Percentiles rank a stretch among this genome's conserved stretches.
Evolutionary conservation across 2,329 filamentous ascomycete genomes (phyloP).

Genomic region (Aschersonia sp.): DNA sequence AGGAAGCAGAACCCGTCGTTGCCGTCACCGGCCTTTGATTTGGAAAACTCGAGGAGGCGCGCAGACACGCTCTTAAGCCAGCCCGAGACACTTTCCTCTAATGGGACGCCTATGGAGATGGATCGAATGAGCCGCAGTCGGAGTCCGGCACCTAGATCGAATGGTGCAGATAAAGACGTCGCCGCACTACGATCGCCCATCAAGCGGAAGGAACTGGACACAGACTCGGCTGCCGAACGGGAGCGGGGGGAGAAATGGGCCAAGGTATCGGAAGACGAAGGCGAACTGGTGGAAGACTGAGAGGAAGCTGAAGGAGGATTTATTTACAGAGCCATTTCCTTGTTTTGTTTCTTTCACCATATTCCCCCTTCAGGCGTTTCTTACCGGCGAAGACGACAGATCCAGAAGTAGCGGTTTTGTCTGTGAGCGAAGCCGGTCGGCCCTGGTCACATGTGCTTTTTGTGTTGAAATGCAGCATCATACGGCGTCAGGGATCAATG

Average conservation of each 20-base stretch:
- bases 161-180: constrained; percentile 20
- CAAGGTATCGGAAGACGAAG: constrained; percentile 31
- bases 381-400: too few relatives aligned
- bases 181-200: constrained; percentile 17
- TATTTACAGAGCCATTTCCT: neutral
- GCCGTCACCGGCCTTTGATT: constrained; percentile 38
- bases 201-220: constrained; percentile 28
- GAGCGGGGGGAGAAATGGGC: constrained; percentile 27
- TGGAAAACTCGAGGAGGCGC: constrained; percentile 40
- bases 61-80: constrained; percentile 27
- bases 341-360: neutral
- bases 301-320: neutral
- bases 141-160: constrained; percentile 27
- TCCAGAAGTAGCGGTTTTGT: too few relatives aligned
- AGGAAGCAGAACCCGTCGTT: constrained; percentile 39
- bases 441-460: too few relatives aligned
- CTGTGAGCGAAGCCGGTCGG: too few relatives aligned
- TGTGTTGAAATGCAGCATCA: too few relatives aligned
- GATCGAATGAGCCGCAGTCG: constrained; percentile 36
- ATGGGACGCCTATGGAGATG: constrained; percentile 30
- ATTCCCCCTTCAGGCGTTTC: neutral
- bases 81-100: constrained; percentile 29
- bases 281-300: constrained; percentile 26
- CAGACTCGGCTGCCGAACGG: constrained; percentile 15
- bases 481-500: too few relatives aligned